Conservation (phyloP, 1,284 basidiomycete genomes). For the Xerocomus amazonicus region DNA sequence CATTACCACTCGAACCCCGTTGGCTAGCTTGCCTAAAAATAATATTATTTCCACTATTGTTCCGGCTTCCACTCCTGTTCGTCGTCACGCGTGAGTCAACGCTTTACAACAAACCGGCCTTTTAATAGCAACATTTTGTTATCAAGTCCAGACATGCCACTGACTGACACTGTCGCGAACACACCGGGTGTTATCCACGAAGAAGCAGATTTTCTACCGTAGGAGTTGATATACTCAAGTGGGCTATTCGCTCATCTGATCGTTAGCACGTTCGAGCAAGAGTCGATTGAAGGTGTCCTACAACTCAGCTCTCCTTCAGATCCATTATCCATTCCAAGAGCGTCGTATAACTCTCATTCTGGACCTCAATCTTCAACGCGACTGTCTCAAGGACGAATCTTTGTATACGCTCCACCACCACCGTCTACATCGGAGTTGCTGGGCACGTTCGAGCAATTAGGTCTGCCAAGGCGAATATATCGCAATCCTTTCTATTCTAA, state of each 20-base stretch:
- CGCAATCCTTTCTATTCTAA: conserved; percentile 78
- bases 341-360: conserved; percentile 20
- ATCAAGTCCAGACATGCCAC: conserved; percentile 4
- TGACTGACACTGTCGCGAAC: background rate
- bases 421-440: conserved; percentile 56
- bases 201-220: conserved; percentile 24
- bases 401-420: conserved; percentile 49
- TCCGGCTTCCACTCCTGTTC: background rate
- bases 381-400: conserved; percentile 1
- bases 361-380: conserved; percentile 5
- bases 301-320: background rate
- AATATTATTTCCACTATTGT: background rate
- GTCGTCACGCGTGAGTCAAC: conserved; percentile 12
- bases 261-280: conserved; percentile 21
- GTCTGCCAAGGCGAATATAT: conserved; percentile 66
- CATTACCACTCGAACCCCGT: background rate
- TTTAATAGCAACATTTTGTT: conserved; percentile 4
- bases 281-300: background rate
- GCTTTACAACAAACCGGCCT: background rate
- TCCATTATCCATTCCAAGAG: conserved; percentile 5
- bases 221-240: background rate
- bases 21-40: background rate
- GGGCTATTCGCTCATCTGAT: background rate
- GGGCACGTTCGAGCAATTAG: conserved; percentile 47
- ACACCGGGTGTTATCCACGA: background rate